Base-by-base conservation (phyloP, 805 yeast species). In the Starmerella geochares region DNA sequence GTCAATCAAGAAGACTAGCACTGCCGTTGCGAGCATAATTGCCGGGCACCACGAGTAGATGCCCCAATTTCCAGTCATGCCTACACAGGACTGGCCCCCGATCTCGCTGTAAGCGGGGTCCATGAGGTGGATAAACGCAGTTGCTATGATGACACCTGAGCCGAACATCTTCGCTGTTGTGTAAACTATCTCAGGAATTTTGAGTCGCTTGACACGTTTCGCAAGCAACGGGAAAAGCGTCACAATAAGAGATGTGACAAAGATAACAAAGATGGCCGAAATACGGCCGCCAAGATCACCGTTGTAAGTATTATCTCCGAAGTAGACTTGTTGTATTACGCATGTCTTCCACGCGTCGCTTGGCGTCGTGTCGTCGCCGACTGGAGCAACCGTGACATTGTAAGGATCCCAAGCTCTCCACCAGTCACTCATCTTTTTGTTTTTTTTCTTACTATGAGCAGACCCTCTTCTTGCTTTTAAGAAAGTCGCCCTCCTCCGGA, bases 71-170 rank as follows among this genome's bases (percentile, higher is more conserved):
- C 74, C 75, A 9, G 71, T 67, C 58, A 53, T 53, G 7, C 72
- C 75, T 9, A 71, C 72, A 59, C 75, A 71, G 5, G 68, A 48
- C 23, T 46, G 43, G n/a, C 55, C 57, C 1, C 69, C 69, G 37
- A 66, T 66, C 37, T 54, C 62, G 4, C 54, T 49, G 47, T 67
- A 67, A 2, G 69, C 68, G 3, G 69, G 69, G 43, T 66, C 69
- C 55, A 81, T 67, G 49, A 81, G 64, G 65, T 82, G 90, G 50
- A 82, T 74, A 58, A 80, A 83, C 0, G 86, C 85, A 7, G 90
- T 82, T 13, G 88, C 83, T 3, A 82, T 70, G 57, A 82, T 82
- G 42, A 82, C 88, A 47, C 90, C 90, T 3, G 86, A 74, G 58
- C 90, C 90, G 58, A 81, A 81, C 67, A 71, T 75, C 25, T 64